Evolutionary conservation across 306 rosid genomes (phyloP).

Genomic region (Leucaena leucocephala): DNA sequence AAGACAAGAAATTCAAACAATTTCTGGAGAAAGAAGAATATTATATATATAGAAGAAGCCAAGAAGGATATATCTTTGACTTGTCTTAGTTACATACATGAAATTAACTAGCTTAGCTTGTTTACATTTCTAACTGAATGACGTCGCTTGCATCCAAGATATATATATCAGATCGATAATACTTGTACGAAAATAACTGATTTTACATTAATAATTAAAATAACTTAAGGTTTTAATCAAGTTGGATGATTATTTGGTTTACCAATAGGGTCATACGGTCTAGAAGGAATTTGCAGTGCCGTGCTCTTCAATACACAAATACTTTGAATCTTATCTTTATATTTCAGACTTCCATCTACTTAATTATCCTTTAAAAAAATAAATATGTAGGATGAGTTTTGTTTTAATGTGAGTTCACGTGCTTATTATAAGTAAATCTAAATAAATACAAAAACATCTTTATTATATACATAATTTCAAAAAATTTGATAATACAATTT

Average conservation of each 20-base stretch:
- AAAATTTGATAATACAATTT: too few relatives aligned
- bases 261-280: not conserved
- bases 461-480: too few relatives aligned
- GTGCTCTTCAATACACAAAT: constrained; percentile 34
- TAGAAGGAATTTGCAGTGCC: constrained; percentile 35
- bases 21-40: not conserved
- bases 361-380: not conserved
- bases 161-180: too few relatives aligned
- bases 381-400: too few relatives aligned
- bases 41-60: not conserved
- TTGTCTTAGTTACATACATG: not conserved
- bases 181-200: not conserved
- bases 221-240: too few relatives aligned
- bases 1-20: not conserved
- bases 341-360: too few relatives aligned
- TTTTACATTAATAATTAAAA: too few relatives aligned
- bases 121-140: not conserved
- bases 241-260: not conserved
- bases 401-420: too few relatives aligned
- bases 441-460: too few relatives aligned
- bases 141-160: not conserved
- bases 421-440: too few relatives aligned
- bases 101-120: not conserved
- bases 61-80: not conserved
- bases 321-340: constrained; percentile 5